phyloP scores from a whole-genome alignment of 2,329 filamentous ascomycete species.

The Mariannaea elegans region DNA sequence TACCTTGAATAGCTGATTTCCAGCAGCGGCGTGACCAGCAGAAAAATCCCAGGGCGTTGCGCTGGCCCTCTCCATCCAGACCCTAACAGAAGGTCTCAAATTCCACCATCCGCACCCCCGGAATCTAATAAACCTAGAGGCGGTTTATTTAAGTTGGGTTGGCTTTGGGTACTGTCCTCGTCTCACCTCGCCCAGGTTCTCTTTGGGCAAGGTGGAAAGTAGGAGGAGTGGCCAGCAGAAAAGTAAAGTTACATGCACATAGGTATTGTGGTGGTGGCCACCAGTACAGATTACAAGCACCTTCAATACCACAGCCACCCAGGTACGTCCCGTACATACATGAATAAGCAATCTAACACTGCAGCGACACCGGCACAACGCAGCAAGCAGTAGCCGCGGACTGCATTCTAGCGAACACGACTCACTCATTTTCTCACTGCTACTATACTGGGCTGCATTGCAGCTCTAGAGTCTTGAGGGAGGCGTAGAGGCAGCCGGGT shows the following conservation, averaged over 20 bases:
- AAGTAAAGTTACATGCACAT: too few relatives aligned
- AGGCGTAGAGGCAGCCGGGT: too few relatives aligned
- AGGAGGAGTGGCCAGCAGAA: too few relatives aligned
- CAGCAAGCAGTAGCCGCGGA: conserved; percentile 4
- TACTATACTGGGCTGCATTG: neutral
- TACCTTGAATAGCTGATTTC: conserved; percentile 21
- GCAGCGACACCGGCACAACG: conserved; percentile 29
- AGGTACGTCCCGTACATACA: conserved; percentile 8
- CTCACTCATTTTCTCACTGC: neutral
- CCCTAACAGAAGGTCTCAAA: conserved; percentile 1
- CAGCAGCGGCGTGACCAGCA: conserved; percentile 17
- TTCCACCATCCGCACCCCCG: conserved; percentile 9
- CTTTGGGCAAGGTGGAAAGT: neutral
- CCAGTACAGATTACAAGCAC: conserved; percentile 8
- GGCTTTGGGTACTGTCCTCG: conserved; percentile 4
- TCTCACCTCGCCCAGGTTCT: conserved; percentile 1
- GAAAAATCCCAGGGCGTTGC: conserved; percentile 8
- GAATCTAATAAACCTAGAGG: conserved; percentile 15
- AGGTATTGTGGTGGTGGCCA: conserved; percentile 26
- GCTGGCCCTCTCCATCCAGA: neutral
- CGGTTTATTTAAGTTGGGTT: conserved; percentile 6
- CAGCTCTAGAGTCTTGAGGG: neutral
- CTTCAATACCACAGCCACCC: conserved; percentile 23
- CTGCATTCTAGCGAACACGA: neutral
- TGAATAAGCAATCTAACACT: conserved; percentile 18